Conservation (phyloP, 1,284 basidiomycete species). For the Amylostereum areolatum region DNA sequence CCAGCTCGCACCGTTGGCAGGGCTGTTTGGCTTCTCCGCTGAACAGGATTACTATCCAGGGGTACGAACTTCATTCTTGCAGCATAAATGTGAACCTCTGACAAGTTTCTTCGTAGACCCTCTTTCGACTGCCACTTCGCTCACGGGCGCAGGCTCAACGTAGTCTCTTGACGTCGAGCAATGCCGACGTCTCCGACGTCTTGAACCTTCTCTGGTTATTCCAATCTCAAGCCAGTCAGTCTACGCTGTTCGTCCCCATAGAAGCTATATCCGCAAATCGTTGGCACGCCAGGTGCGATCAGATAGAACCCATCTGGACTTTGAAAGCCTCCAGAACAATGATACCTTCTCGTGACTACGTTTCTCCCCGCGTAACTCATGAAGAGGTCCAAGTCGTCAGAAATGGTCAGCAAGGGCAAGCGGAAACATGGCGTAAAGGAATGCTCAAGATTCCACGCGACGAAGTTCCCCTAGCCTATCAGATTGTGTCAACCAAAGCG, state of each 20-base stretch:
- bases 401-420: no score
- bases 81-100: background rate
- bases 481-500: background rate
- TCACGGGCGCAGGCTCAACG: slow-evolving; percentile 3
- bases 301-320: background rate
- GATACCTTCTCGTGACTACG: background rate
- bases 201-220: background rate
- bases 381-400: no score
- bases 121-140: slow-evolving; percentile 42
- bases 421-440: no score
- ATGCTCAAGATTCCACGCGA: no score
- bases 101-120: slow-evolving; percentile 27
- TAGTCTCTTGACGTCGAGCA: background rate
- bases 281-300: no score
- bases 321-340: background rate
- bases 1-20: slow-evolving; percentile 33
- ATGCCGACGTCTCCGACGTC: background rate
- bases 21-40: slow-evolving; percentile 31
- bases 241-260: background rate
- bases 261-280: no score
- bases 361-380: background rate
- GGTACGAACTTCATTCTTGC: slow-evolving; percentile 23
- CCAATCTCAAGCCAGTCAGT: background rate
- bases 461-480: no score
- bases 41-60: slow-evolving; percentile 27